Evolutionary conservation across 139 green algal species (phyloP).

Genomic region (Yamagishiella unicocca): DNA sequence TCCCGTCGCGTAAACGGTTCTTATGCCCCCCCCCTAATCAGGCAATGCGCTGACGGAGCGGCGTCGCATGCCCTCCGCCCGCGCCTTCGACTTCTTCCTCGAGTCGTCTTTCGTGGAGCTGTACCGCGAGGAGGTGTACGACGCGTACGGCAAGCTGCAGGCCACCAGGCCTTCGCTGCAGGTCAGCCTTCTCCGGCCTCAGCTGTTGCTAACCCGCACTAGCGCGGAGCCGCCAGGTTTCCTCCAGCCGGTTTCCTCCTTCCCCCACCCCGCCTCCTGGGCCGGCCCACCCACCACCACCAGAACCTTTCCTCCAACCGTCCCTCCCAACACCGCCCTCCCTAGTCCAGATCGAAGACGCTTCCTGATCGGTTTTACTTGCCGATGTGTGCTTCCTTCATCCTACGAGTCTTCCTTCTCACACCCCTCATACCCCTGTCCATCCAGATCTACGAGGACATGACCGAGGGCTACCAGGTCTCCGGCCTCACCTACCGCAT

Average conservation of each 20-base stretch:
- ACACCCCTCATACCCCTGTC: not conserved
- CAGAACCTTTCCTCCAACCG: too few relatives aligned
- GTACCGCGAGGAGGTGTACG: slow-evolving; percentile 67
- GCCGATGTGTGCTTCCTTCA: too few relatives aligned
- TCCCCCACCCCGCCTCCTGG: too few relatives aligned
- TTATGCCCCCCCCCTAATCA: not conserved
- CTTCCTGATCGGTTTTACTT: too few relatives aligned
- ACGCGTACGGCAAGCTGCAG: slow-evolving; percentile 16
- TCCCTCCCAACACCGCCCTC: too few relatives aligned
- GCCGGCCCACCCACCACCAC: too few relatives aligned
- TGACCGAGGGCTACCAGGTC: slow-evolving; percentile 55
- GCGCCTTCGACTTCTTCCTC: slow-evolving; percentile 77
- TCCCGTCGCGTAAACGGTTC: too few relatives aligned
- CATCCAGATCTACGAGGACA: slow-evolving; percentile 55
- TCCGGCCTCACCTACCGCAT: slow-evolving; percentile 52
- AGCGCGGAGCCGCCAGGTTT: too few relatives aligned
- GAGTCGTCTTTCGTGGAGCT: slow-evolving; percentile 72
- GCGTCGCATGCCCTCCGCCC: slow-evolving; percentile 59
- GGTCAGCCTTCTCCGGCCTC: not conserved
- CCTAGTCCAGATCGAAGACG: too few relatives aligned
- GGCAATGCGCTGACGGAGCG: slow-evolving; percentile 49
- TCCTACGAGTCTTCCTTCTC: too few relatives aligned
- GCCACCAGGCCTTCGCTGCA: slow-evolving; percentile 3
- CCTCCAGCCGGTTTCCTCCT: too few relatives aligned
- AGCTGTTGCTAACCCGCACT: too few relatives aligned